Conservation (phyloP, 2,329 filamentous ascomycete species). For the Alternaria longipes region DNA sequence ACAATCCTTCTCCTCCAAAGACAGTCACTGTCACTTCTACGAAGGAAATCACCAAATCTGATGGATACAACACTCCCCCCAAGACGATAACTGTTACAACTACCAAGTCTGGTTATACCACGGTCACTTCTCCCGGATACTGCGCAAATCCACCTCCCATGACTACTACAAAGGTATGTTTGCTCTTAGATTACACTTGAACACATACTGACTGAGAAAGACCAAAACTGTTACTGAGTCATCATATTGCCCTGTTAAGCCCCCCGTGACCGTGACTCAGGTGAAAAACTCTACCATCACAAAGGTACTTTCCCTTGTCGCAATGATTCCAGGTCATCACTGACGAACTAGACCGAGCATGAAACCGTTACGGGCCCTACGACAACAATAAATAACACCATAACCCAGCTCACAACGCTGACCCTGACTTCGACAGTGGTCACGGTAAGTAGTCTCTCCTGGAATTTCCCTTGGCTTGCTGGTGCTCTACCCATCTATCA, state of each 20-base stretch:
- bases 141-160: background rate
- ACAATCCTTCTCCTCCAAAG: background rate
- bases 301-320: conserved; percentile 1
- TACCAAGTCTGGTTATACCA: background rate
- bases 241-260: background rate
- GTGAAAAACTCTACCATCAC: conserved; percentile 14
- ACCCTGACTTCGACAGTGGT: conserved; percentile 30
- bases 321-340: background rate
- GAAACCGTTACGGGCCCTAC: conserved; percentile 10
- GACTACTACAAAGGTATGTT: conserved; percentile 3
- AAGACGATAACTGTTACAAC: background rate
- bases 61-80: background rate
- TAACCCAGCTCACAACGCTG: conserved; percentile 21
- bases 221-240: background rate
- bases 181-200: background rate
- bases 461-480: background rate
- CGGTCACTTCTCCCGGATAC: background rate
- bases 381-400: conserved; percentile 21
- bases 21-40: conserved; percentile 7
- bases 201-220: background rate
- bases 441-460: conserved; percentile 17
- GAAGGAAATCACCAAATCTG: background rate
- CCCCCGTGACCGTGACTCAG: conserved; percentile 9
- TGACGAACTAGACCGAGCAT: conserved; percentile 4
- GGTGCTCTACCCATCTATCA: background rate